Evolutionary conservation across 202 grass and related monocot genomes (phyloP), one percentile per base, ranked within the genome.

Genomic region (Carex sylvatica): DNA sequence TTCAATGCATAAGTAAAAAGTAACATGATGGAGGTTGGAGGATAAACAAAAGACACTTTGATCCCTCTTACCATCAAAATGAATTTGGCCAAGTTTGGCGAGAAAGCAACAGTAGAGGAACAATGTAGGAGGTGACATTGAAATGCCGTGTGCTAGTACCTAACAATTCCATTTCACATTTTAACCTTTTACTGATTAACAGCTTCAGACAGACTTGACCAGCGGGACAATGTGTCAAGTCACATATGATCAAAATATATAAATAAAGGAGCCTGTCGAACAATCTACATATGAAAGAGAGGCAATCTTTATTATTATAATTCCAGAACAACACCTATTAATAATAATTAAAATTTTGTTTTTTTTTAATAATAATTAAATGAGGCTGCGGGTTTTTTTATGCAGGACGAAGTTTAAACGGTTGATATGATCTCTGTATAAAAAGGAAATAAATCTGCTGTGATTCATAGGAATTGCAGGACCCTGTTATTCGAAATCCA

Each of bases 181-280:
- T 61, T 80, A 0, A 61, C 52, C 22, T 65, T 80, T 80, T 80
- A 80, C 56, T 3, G 53, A 62, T 65, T 64, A 80, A 40, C 59
- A 79, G 20, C 26, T 22, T 11, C 19, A 65, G 56, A 80, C 58
- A 80, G 61, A 80, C 78, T 42, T 80, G 56, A 63, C 78, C 20
- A 24, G 38, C 4, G 67, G 20, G 38, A 70, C 70, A 51, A 73
- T 11, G 10, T 53, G 70, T 74, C 72, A 35, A 31, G 26, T 23
- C 24, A 3, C 51, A 31, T 0, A 49, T 33, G 49, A 55, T 75
- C 26, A 68, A 75, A 75, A 73, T 40, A 40, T 40, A 8, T 75
- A 75, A 75, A 56, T 53, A 74, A 74, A 74, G 70, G 22, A n/a
- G 1, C 24, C 24, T n/a, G 19, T 49, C 59, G 10, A 9, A 49